Evolutionary conservation across 2,329 filamentous ascomycete genomes (phyloP).

Genomic region (Sporothrix brasiliensis): DNA sequence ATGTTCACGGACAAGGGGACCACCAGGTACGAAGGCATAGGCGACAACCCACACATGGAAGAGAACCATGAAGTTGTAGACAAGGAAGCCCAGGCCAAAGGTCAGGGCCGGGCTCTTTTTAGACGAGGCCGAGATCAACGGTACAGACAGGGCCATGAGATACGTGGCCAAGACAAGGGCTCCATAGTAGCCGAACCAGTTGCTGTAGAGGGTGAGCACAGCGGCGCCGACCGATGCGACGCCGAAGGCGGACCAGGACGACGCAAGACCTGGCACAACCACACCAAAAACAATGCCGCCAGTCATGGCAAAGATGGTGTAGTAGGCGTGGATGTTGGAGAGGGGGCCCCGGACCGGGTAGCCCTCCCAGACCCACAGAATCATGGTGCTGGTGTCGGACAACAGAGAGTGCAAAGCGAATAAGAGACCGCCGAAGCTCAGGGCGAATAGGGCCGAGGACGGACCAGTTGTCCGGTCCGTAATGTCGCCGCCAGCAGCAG

Average conservation of each 20-base stretch:
- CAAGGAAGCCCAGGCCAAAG: conserved; percentile 84
- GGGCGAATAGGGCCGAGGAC: conserved; percentile 59
- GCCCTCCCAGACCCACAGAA: conserved; percentile 96
- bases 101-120: conserved; percentile 75
- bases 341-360: conserved; percentile 88
- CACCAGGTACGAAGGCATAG: conserved; percentile 95
- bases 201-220: conserved; percentile 71
- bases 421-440: conserved; percentile 80
- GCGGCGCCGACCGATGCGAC: conserved; percentile 78
- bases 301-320: conserved; percentile 86
- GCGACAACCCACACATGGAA: conserved; percentile 99
- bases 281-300: conserved; percentile 76
- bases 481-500: conserved; percentile 45
- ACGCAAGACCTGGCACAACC: conserved; percentile 68
- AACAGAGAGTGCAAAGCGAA: conserved; percentile 91
- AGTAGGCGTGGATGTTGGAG: conserved; percentile 84
- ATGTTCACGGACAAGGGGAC: conserved; percentile 86
- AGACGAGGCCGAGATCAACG: conserved; percentile 74
- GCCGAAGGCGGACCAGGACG: conserved; percentile 78
- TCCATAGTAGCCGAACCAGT: conserved; percentile 91
- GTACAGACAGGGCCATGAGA: conserved; percentile 75
- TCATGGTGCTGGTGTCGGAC: conserved; percentile 98
- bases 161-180: conserved; percentile 76
- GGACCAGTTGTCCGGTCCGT: conserved; percentile 30
- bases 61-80: conserved; percentile 93